A percentile compares a stretch with the other conserved stretches of the same genome.
Evolutionary conservation across 2,329 filamentous ascomycete genomes (phyloP).

Genomic region (Peltaster fructicola): DNA sequence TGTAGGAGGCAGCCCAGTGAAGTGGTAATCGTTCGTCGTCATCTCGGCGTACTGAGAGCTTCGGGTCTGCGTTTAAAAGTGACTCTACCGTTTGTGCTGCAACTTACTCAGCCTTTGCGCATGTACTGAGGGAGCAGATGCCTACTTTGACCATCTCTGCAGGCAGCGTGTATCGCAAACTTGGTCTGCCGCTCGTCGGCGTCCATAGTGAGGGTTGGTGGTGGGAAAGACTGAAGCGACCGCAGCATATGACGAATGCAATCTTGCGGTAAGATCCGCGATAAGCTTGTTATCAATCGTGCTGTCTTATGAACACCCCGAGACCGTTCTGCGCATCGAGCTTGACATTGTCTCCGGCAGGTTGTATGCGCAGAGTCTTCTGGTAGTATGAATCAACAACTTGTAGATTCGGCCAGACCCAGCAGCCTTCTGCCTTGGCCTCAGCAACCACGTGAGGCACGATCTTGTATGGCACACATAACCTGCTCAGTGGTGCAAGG

Average conservation of each 20-base stretch:
- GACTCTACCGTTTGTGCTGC: conserved; percentile 56
- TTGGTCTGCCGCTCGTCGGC: conserved; percentile 32
- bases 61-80: conserved; percentile 58
- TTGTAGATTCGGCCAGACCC: conserved; percentile 55
- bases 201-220: conserved; percentile 10
- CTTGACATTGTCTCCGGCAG: conserved; percentile 57
- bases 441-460: conserved; percentile 35
- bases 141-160: conserved; percentile 67
- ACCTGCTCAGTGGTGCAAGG: conserved; percentile 63
- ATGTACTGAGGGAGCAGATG: conserved; percentile 2
- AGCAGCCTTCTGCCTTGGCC: conserved; percentile 31
- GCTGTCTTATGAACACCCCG: conserved; percentile 15
- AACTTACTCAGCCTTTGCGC: conserved; percentile 5
- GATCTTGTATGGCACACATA: conserved; percentile 55
- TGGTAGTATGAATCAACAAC: conserved; percentile 87
- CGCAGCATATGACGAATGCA: too few relatives aligned
- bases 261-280: too few relatives aligned
- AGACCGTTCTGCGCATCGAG: conserved; percentile 35
- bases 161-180: conserved; percentile 75
- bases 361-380: conserved; percentile 66
- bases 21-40: conserved; percentile 78
- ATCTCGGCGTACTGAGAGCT: conserved; percentile 55
- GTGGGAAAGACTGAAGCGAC: too few relatives aligned
- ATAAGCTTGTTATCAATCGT: not conserved
- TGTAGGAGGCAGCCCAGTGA: conserved; percentile 86